Evolutionary conservation across 2,329 filamentous ascomycete genomes (phyloP), one percentile per base, ranked within the genome.

Genomic region (Cryphonectria carpinicola): DNA sequence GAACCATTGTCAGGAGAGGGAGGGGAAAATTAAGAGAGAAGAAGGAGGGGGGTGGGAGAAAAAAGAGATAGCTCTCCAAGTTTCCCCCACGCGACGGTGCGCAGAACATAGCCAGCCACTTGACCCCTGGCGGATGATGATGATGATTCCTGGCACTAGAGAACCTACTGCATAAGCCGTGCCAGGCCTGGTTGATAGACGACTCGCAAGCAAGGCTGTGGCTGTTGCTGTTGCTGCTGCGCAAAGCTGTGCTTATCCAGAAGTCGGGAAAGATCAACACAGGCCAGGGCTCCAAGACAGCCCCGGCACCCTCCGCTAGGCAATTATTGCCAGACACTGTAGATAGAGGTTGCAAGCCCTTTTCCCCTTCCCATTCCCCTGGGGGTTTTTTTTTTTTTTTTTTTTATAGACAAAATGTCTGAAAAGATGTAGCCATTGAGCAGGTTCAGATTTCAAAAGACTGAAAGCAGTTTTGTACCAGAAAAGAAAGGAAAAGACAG

Each of bases 61-160:
- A 43, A 49, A 3, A 49, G 14, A 49, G 46, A 56, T 41, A 54
- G 54, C 43, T 37, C 14, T 2, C 32, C 46, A 14, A 22, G 22
- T 11, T 46, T 25, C 63, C 63, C 63, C 63, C 63, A 65, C 63
- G 63, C 63, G 17, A 25, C 19, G 10, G 58, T 22, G 58, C 58
- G 43, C 19, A 54, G 43, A 11, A 28, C 22, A 46, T 52, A n/a
- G 62, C 32, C 32, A n/a, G 62, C 32, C 32, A 65, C 58, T 39
- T 52, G 60, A 56, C 41, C 69, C 69, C 66, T 65, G 66, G 66
- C 54, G 43, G 19, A 8, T 65, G 69, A 41, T 65, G 69, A 41
- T 64, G 37, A 70, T 60, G 65, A 68, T 60, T 39, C 6, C 65
- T 25, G 56, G 69, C 69, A 68, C 46, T n/a, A 56, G 19, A 70